Evolutionary conservation across 2,329 filamentous ascomycete genomes (phyloP).

Genomic region (Zasmidium citrigriseum): DNA sequence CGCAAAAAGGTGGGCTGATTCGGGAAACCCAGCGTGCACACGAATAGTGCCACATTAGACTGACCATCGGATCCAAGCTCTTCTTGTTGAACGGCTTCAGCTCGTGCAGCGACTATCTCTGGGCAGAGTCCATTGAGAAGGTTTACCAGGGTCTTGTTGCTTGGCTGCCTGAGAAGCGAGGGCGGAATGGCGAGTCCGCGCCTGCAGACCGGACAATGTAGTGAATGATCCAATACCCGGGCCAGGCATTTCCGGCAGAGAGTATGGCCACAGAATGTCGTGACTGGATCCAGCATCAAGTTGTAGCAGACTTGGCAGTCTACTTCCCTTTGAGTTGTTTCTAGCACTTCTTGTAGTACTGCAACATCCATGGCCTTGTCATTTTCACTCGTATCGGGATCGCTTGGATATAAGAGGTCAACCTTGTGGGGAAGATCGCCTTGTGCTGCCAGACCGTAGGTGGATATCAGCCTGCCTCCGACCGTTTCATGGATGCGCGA

Average conservation of each 20-base stretch:
- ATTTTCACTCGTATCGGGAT: conserved; percentile 38
- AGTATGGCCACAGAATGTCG: conserved; percentile 84
- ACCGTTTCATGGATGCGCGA: conserved; percentile 45
- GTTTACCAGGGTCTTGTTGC: conserved; percentile 64
- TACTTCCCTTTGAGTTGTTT: conserved; percentile 66
- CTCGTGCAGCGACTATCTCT: conserved; percentile 62
- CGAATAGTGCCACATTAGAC: conserved; percentile 70
- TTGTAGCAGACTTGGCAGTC: conserved; percentile 90
- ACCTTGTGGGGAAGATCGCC: conserved; percentile 59
- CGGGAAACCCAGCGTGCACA: conserved; percentile 81
- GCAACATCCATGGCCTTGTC: conserved; percentile 47
- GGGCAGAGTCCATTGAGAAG: conserved; percentile 71
- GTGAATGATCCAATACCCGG: conserved; percentile 73
- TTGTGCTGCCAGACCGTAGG: conserved; percentile 65
- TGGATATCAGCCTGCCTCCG: conserved; percentile 64
- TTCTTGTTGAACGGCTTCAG: conserved; percentile 58
- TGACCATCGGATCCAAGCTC: conserved; percentile 57
- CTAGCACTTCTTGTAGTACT: conserved; percentile 61
- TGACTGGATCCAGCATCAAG: conserved; percentile 77
- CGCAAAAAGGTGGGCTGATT: conserved; percentile 82
- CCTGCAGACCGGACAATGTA: conserved; percentile 79
- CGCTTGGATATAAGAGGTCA: conserved; percentile 21
- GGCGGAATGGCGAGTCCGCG: conserved; percentile 59
- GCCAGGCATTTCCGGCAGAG: conserved; percentile 81
- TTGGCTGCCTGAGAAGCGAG: conserved; percentile 51